A percentile compares a stretch with the other conserved stretches of the same genome.
phyloP scores from a whole-genome alignment of 148 eudicot species.

The Chenopodium formosanum region DNA sequence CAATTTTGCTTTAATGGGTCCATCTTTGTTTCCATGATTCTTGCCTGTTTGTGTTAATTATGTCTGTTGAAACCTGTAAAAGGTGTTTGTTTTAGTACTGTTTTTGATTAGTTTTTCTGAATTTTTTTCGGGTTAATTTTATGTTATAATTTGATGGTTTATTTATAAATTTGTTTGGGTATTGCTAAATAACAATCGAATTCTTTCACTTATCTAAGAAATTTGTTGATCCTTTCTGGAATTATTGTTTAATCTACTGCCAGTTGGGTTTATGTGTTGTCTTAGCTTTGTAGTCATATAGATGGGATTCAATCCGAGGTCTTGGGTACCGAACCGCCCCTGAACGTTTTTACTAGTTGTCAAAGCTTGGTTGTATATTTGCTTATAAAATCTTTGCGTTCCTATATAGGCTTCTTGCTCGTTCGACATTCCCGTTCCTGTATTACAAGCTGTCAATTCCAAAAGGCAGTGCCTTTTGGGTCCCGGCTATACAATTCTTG shows the following conservation, averaged over 20 bases:
- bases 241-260: not conserved
- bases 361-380: not conserved
- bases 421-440: constrained; percentile 53
- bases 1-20: constrained; percentile 3
- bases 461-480: too few relatives aligned
- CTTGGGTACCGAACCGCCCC: too few relatives aligned
- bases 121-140: not conserved
- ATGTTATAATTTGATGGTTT: not conserved
- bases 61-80: not conserved
- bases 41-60: not conserved
- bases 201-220: not conserved
- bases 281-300: not conserved
- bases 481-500: too few relatives aligned
- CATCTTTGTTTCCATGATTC: constrained; percentile 6
- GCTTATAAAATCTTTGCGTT: not conserved
- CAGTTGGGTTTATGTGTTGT: not conserved
- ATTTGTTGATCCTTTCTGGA: not conserved
- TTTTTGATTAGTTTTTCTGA: constrained; percentile 1
- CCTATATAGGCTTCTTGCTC: constrained; percentile 53
- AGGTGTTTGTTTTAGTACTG: not conserved
- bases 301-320: too few relatives aligned
- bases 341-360: too few relatives aligned
- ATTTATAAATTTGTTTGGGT: not conserved
- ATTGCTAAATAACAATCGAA: not conserved
- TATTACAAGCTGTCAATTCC: constrained; percentile 14